phyloP scores from a whole-genome alignment of 768 basidiomycete species.

The Rhodotorula babjevae region DNA sequence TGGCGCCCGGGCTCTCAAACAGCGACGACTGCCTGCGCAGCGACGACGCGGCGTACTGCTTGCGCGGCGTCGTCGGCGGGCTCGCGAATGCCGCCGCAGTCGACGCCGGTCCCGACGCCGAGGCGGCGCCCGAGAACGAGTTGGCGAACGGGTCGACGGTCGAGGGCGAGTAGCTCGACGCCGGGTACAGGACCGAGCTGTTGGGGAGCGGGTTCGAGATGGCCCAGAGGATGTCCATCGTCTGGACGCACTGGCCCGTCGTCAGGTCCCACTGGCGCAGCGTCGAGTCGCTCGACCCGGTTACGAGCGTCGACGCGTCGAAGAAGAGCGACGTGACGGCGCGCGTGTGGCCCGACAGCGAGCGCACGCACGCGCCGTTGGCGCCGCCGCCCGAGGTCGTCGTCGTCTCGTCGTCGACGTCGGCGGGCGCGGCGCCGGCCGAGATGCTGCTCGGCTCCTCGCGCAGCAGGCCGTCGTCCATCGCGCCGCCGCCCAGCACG shows the following conservation, averaged over 20 bases:
- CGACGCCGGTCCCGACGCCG: not conserved
- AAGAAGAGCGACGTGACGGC: conserved; percentile 90
- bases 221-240: conserved; percentile 99
- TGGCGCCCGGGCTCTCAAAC: conserved; percentile 45
- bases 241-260: conserved; percentile 96
- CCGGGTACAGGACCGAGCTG: conserved; percentile 27
- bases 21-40: conserved; percentile 46
- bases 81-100: no score
- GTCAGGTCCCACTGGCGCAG: conserved; percentile 96
- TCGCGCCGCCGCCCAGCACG: not conserved
- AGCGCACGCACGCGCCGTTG: conserved; percentile 61
- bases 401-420: conserved; percentile 46
- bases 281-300: conserved; percentile 96
- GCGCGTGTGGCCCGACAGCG: conserved; percentile 86
- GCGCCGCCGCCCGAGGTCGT: conserved; percentile 48
- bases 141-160: conserved; percentile 22
- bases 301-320: conserved; percentile 87
- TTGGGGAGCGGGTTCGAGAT: conserved; percentile 73
- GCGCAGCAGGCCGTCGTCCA: conserved; percentile 30
- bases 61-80: conserved; percentile 18
- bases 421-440: conserved; percentile 43
- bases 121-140: conserved; percentile 6
- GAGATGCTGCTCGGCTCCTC: conserved; percentile 1
- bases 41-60: conserved; percentile 41
- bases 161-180: conserved; percentile 34